Conservation (phyloP, 768 basidiomycete species). For the Agaricus blazei region DNA sequence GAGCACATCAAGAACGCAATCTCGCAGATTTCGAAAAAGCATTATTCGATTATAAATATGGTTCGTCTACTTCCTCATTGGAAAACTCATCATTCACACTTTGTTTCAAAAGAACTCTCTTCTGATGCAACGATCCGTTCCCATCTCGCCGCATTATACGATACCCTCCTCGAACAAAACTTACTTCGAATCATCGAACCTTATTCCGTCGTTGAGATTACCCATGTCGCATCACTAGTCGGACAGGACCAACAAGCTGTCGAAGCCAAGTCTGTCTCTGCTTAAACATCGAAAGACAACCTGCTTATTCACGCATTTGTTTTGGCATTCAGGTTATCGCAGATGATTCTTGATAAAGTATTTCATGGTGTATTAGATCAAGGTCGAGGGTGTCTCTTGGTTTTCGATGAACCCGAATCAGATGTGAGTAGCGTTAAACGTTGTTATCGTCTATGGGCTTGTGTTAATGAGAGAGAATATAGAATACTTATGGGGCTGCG, state of each 20-base stretch:
- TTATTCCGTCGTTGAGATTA: constrained; percentile 88
- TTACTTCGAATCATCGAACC: constrained; percentile 93
- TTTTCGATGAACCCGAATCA: constrained; percentile 83
- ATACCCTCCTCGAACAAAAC: constrained; percentile 95
- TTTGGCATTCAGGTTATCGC: constrained; percentile 62
- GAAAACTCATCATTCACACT: background rate
- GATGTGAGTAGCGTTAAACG: constrained; percentile 65
- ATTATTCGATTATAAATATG: constrained; percentile 79
- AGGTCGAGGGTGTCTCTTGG: constrained; percentile 83
- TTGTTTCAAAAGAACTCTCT: constrained; percentile 68
- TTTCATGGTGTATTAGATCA: constrained; percentile 96
- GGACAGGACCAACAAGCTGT: constrained; percentile 86
- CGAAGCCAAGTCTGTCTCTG: constrained; percentile 72
- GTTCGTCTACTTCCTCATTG: constrained; percentile 27
- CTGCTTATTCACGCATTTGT: background rate
- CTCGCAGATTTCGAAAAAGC: constrained; percentile 87
- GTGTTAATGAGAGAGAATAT: background rate
- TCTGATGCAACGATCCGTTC: constrained; percentile 95
- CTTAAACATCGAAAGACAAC: too few relatives aligned
- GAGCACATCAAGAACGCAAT: constrained; percentile 89
- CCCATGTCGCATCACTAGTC: constrained; percentile 81
- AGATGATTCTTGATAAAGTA: constrained; percentile 97
- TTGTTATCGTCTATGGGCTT: background rate
- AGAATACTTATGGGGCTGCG: constrained; percentile 87
- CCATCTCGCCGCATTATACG: constrained; percentile 90